Base-by-base conservation (phyloP, 805 yeast genomes). In the Candida ovalis region DNA sequence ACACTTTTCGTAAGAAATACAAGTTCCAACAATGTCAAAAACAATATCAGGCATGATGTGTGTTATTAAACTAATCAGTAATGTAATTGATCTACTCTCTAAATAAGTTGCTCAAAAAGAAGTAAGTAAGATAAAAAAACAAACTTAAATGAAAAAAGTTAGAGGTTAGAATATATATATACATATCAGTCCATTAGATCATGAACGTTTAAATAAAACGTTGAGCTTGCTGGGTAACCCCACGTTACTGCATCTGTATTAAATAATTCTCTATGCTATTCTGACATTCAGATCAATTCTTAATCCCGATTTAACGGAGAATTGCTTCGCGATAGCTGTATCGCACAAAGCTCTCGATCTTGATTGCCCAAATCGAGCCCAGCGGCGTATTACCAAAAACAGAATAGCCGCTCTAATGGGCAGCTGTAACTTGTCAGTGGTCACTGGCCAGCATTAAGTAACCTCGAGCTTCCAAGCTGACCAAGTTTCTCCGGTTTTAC, bases 21-120 rank as follows among this genome's bases (percentile, higher is more conserved):
- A 57, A 37, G 63, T 60, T 38, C 63, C 63, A 25, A 60, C 55
- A 30, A 60, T 58, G 48, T 60, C 63, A 45, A 60, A 60, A 28
- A 60, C 63, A 45, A 60, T 54, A 44, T 59, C 57, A 27, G 63
- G 63, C 63, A 60, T 60, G 30, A 25, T 46, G 17, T 30, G 22
- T 19, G 21, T 18, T 32, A 17, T 9, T 33, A 4, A 15, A 8
- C 17, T 8, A 17, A 28, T 21, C 17, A 12, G 35, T 30, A 30
- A 30, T 9, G 38, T 17, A 18, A 18, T 17, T 30, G 7, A 25
- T 25, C 28, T 25, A 7, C 28, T 25, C 28, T 7, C 7, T 25
- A 7, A 25, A 25, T 25, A 7, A 10, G 7, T 7, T 25, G 10
- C 10, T 7, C 28, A 25, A 10, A 10, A 10, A 25, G 28, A 25